phyloP scores from a whole-genome alignment of 805 yeast species.

The Ogataea salicorniae region DNA sequence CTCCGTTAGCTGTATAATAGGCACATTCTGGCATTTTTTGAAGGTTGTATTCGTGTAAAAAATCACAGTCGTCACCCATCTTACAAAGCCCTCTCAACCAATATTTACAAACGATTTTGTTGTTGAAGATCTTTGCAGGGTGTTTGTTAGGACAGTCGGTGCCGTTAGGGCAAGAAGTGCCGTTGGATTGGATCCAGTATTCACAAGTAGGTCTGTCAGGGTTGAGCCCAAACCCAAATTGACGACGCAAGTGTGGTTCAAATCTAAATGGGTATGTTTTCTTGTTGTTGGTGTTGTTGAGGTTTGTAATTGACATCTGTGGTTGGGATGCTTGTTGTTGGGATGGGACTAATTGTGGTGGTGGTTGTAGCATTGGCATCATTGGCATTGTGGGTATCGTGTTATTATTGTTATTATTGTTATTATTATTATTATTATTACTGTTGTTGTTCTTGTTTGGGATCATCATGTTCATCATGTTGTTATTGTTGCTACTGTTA shows the following conservation, averaged over 20 bases:
- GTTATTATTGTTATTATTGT: neutral
- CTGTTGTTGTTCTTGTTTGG: slow-evolving; percentile 1
- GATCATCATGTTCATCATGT: slow-evolving; percentile 6
- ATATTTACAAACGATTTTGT: slow-evolving; percentile 92
- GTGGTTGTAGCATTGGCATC: slow-evolving; percentile 4
- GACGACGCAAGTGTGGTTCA: slow-evolving; percentile 76
- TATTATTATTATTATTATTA: neutral
- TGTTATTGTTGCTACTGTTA: neutral
- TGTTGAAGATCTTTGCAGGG: slow-evolving; percentile 51
- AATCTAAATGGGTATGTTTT: slow-evolving; percentile 41
- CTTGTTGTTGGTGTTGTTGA: neutral
- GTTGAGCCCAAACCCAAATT: slow-evolving; percentile 75
- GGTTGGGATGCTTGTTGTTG: neutral
- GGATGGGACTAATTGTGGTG: slow-evolving; percentile 3
- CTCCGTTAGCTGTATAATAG: slow-evolving; percentile 75
- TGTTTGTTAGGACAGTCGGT: slow-evolving; percentile 81
- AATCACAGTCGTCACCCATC: slow-evolving; percentile 95
- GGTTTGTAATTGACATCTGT: neutral
- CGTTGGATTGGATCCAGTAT: slow-evolving; percentile 55
- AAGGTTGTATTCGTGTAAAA: slow-evolving; percentile 88
- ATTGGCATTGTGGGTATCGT: slow-evolving; percentile 11
- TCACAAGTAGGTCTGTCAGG: slow-evolving; percentile 90
- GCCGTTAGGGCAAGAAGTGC: slow-evolving; percentile 33
- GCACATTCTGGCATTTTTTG: slow-evolving; percentile 97
- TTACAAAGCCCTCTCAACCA: slow-evolving; percentile 97